Percentiles rank a stretch among this genome's conserved stretches.
phyloP scores from a whole-genome alignment of 139 green algal genomes.

The Astrephomene gubernaculifera region DNA sequence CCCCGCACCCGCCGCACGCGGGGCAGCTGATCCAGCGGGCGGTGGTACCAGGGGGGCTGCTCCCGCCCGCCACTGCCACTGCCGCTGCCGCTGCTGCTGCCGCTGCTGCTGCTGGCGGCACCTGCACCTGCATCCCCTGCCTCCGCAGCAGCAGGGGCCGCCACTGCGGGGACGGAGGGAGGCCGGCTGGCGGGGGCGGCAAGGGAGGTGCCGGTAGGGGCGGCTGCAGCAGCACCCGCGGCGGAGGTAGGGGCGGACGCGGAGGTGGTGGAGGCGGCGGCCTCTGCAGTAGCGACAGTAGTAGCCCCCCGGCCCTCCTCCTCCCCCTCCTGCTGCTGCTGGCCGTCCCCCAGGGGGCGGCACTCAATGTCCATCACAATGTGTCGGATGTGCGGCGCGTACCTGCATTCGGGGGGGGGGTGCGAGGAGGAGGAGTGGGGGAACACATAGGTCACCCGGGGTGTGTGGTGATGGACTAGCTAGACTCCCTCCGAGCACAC shows the following conservation, averaged over 20 bases:
- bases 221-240: conserved; percentile 22
- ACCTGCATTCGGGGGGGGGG: conserved; percentile 50
- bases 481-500: neutral
- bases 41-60: conserved; percentile 18
- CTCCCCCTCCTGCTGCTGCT: neutral
- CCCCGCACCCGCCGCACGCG: neutral
- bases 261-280: neutral
- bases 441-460: too few species aligned
- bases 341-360: neutral
- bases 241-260: neutral
- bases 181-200: neutral
- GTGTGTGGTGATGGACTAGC: neutral
- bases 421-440: neutral
- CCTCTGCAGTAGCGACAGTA: too few species aligned
- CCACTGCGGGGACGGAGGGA: neutral
- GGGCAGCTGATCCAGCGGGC: neutral
- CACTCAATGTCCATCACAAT: conserved; percentile 77
- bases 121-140: neutral
- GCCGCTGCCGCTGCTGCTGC: neutral
- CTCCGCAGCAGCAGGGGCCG: neutral
- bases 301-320: too few species aligned
- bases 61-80: neutral
- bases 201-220: neutral
- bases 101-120: neutral
- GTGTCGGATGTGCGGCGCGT: conserved; percentile 80